Conservation (phyloP, 2,329 filamentous ascomycete species). For the Dryadomyces quercus-mongolicae region DNA sequence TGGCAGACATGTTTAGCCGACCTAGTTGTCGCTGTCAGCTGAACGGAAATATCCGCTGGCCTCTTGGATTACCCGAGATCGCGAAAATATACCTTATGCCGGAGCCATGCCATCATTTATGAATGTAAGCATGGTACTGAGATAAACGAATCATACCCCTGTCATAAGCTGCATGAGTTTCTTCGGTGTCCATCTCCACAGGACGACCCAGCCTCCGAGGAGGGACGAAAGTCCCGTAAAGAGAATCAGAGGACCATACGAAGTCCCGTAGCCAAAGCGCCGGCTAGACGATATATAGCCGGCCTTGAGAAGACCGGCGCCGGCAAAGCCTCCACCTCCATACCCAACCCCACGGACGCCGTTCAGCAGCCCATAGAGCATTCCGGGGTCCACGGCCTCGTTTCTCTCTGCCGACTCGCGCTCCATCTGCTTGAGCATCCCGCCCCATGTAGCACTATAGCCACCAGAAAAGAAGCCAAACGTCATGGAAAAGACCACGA, state of each 20-base stretch:
- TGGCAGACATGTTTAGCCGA: too few species aligned
- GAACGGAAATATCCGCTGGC: too few species aligned
- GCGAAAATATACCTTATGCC: too few species aligned
- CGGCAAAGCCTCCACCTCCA: conserved; percentile 1
- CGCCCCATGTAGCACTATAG: conserved; percentile 5
- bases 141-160: neutral
- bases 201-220: neutral
- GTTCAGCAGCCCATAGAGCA: conserved; percentile 6
- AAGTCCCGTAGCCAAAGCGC: neutral
- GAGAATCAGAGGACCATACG: conserved; percentile 1
- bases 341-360: conserved; percentile 3
- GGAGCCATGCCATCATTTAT: too few species aligned
- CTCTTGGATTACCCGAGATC: too few species aligned
- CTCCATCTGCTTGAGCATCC: conserved; percentile 1
- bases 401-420: conserved; percentile 2
- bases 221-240: conserved; percentile 2
- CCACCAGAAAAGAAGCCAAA: conserved; percentile 5
- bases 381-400: conserved; percentile 1
- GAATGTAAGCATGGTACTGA: too few species aligned
- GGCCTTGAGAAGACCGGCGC: neutral
- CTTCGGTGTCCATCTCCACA: conserved; percentile 1
- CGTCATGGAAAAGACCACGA: conserved; percentile 2
- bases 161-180: neutral
- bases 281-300: neutral
- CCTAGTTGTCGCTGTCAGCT: too few species aligned